Percentiles rank a stretch among this genome's conserved stretches.
Conservation (phyloP, 2,329 filamentous ascomycete genomes). For the Cercospora zeina region DNA sequence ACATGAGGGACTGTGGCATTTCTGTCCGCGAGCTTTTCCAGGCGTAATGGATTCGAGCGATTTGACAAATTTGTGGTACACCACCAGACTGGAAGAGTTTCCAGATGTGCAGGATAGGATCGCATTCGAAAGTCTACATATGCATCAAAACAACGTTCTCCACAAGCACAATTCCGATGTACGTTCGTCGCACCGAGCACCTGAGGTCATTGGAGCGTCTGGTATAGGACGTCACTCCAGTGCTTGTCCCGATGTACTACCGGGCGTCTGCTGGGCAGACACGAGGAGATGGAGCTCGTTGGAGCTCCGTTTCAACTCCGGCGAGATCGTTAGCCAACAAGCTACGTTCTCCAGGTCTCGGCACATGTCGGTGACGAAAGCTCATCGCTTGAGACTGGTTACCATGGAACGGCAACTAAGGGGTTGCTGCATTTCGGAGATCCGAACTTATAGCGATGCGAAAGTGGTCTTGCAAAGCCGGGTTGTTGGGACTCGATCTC, state of each 20-base stretch:
- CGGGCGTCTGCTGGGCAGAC: not conserved
- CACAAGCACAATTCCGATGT: not conserved
- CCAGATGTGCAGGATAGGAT: not conserved
- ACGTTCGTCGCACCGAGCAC: not conserved
- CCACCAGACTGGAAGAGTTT: not conserved
- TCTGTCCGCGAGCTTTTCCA: not conserved
- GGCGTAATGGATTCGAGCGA: not conserved
- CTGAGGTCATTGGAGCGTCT: not conserved
- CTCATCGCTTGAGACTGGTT: not conserved
- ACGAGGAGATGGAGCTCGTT: not conserved
- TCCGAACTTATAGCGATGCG: slow-evolving; percentile 1
- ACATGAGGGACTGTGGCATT: not conserved
- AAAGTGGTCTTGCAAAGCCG: not conserved
- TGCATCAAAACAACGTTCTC: not conserved
- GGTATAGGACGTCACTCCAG: not conserved
- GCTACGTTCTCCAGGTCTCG: not conserved
- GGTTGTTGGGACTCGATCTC: not conserved
- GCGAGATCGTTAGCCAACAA: not conserved
- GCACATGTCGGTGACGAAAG: not conserved
- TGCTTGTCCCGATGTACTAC: slow-evolving; percentile 2
- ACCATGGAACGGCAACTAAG: not conserved
- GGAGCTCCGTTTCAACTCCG: not conserved
- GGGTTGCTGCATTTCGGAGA: not conserved
- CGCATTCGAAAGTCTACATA: not conserved
- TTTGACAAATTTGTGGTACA: not conserved